These are phyloP conservation scores for Pulveroboletus sp. DNA, from an alignment of 768 basidiomycete genomes.

Conservation along the genomic window DNA sequence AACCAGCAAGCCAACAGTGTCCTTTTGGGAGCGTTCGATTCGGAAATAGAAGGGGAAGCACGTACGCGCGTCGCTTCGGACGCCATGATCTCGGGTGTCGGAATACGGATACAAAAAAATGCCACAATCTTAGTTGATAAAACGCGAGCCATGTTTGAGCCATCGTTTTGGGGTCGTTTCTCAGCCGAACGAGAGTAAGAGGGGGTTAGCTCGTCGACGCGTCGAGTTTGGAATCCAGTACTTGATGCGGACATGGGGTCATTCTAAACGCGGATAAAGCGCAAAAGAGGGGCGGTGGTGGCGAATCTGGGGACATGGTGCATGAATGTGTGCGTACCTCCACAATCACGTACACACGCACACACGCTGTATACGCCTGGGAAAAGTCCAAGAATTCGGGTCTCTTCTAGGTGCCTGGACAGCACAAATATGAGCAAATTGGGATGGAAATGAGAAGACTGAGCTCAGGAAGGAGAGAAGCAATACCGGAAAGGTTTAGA, in stretches of 20 bases:
- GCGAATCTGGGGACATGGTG: not conserved
- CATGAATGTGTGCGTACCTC: not conserved
- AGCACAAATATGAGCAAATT: slow-evolving; percentile 12
- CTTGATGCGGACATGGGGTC: not conserved
- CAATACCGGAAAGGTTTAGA: not conserved
- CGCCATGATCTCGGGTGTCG: not conserved
- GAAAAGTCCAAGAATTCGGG: not conserved
- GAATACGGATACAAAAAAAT: not conserved
- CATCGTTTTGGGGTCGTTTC: not conserved
- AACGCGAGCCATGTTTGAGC: slow-evolving; percentile 1
- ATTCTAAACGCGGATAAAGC: not conserved
- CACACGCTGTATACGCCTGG: not conserved
- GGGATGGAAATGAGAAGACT: not conserved
- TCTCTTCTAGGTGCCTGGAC: slow-evolving; percentile 15
- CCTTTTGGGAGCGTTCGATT: not conserved
- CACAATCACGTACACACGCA: not conserved
- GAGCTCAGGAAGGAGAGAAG: not conserved
- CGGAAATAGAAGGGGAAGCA: not conserved
- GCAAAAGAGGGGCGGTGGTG: not conserved
- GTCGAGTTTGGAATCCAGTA: not conserved
- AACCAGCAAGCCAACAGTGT: too few species aligned
- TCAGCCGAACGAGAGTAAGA: not conserved
- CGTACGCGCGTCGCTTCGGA: not conserved
- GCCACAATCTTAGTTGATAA: not conserved
- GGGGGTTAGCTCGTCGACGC: not conserved